Base-by-base conservation (phyloP, 495 filamentous ascomycete genomes). In the Niebla homalea region DNA sequence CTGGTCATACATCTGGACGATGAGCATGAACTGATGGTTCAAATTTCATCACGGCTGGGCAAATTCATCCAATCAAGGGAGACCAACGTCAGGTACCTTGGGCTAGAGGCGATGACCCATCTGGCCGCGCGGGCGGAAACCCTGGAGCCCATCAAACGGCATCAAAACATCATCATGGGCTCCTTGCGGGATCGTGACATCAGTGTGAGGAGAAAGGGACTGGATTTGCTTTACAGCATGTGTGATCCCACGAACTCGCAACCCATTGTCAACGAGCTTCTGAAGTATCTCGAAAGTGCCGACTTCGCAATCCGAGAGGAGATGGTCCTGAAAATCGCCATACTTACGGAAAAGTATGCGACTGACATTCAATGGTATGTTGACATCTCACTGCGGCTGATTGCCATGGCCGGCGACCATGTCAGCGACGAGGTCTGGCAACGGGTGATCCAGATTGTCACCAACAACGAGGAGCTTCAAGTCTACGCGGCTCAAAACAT, bases 391-490 rank as follows among this genome's bases (percentile, higher is more conserved):
- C 69, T 99, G 55, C 85, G 90, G 46, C 77, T 99, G 23, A 85
- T 99, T 50, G 89, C 93, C 22, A 85, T 96, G 74, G 93, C 93
- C 10, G 93, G 93, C 52, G 93, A 99, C 59, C 93, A 98, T 67
- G 90, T 99, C 48, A 96, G 90, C 65, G 93, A 99, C 48, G 93
- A 99, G 68, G 93, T 99, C 21, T 99, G 93, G 93, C 93, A 99
- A 56, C 82, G 93, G 56, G 89, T 99, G 49, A 96, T 95, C 55
- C 93, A 97, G 65, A 97, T 99, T 57, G 89, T 99, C 51, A 96
- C 93, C 36, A 99, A 99, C 68, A 99, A 99, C 66, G 93, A 99
- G 62, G 89, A 95, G 64, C 73, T 98, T 36, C 92, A 98, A 68
- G 84, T 93, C 2, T 98, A 98, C 65, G 92, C 92, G 0, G 90